Base-by-base conservation (phyloP, 495 filamentous ascomycete genomes). In the Venustampulla echinocandica region DNA sequence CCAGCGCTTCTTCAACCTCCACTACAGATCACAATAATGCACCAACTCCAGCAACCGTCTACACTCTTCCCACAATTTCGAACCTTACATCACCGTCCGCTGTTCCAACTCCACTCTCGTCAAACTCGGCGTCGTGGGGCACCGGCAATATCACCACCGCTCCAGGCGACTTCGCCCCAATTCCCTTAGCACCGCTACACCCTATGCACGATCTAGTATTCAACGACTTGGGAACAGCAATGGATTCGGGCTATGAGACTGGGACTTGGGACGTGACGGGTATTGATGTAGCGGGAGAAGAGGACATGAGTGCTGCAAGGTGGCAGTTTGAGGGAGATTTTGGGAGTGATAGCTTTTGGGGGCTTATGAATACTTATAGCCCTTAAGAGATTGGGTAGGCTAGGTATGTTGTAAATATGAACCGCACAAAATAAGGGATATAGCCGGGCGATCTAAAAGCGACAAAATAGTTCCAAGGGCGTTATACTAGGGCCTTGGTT, bases 181-280 rank as follows among this genome's bases (percentile, higher is more conserved):
- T 77, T 39, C n/a, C n/a, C n/a, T n/a, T n/a, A n/a, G 59, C 68
- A 51, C 71, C 74, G n/a, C 69, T 76, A 30, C 76, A 70, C 37
- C 69, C 74, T 0, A 74, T 69, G 39, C 64, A 69, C 25, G 74
- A 79, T 40, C 58, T 79, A 5, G 54, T 71, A 0, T 75, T 69
- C 44, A 71, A 77, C 41, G 65, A 77, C 33, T 52, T 79, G 1
- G 62, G 55, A 7, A 65, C 61, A 3, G 55, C 64, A 30, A 30
- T 4, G 53, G 56, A 0, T 55, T 21, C 7, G 18, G 11, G 3
- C 37, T 22, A 40, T 20, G 19, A 30, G n/a, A 30, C 27, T 30
- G 27, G 27, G 27, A 30, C 27, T 7, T 30, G 27, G 27, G 27
- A 30, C n/a, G 17, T 24, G 14, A 19, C 11, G 23, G 58, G n/a